Base-by-base conservation (phyloP, 2,329 filamentous ascomycete genomes). In the Scytalidium lignicola region DNA sequence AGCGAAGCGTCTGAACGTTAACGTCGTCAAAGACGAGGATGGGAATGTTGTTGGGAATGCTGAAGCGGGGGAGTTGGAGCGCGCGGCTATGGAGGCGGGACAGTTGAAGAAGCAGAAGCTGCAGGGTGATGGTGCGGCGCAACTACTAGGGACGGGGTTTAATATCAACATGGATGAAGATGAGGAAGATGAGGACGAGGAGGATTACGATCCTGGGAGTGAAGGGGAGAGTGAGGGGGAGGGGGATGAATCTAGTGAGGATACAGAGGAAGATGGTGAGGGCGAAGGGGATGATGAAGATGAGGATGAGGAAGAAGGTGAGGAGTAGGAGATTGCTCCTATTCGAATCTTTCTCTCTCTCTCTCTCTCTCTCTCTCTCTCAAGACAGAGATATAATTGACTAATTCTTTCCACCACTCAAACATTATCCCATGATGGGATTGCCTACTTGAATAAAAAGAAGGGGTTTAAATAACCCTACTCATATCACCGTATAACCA, bases 121-220 rank as follows among this genome's bases (percentile, higher is more conserved):
- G 32, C 32, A 58, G 26, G 57, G 56, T 48, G 53, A 59, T 18
- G 57, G 6, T 20, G 43, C n/a, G 55, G 71, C 67, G 13, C 32
- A 37, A 13, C 32, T 17, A 37, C 32, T 9, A 5, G 32, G 32
- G 10, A 26, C 5, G 10, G 64, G 72, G 56, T 39, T 70, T 77
- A 60, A 71, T 67, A 48, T 78, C 76, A 3, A 67, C 76, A 43
- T 51, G 8, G 77, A 81, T 55, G 70, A 67, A 2, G 78, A 82
- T 59, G 74, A 79, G 56, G 78, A 83, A 32, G 80, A 82, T 1
- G 80, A 83, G 49, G 81, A 82, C 3, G 82, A 85, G 55, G 81
- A 85, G 55, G 82, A 85, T 57, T 85, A 85, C 55, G 79, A 85
- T 51, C 82, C 82, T 0, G 60, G 59, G 4, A 59, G 52, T 51